Percentiles rank a stretch among this genome's conserved stretches.
Conservation (phyloP, 2,329 filamentous ascomycete genomes). For the Cercospora berteroae region DNA sequence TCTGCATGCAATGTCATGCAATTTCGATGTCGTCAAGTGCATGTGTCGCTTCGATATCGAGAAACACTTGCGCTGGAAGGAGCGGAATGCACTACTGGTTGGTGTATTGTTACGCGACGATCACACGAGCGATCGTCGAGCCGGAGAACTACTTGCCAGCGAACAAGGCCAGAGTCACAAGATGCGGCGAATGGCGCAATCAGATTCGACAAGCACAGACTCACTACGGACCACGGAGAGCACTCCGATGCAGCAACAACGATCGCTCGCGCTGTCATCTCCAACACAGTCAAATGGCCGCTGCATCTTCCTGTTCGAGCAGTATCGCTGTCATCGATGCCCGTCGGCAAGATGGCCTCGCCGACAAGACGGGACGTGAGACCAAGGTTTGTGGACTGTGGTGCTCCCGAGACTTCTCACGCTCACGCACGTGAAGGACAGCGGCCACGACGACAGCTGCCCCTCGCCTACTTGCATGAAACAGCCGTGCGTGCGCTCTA, state of each 20-base stretch:
- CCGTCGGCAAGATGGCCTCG: not conserved
- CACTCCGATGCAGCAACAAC: not conserved
- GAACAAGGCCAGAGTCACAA: not conserved
- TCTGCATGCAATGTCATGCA: slow-evolving; percentile 1
- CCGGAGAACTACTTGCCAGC: not conserved
- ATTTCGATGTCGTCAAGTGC: not conserved
- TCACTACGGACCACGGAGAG: not conserved
- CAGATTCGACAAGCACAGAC: not conserved
- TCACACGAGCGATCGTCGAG: not conserved
- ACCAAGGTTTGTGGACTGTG: not conserved
- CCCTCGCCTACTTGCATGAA: not conserved
- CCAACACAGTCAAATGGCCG: not conserved
- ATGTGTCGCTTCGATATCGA: not conserved
- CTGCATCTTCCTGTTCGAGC: not conserved
- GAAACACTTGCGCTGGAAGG: no score
- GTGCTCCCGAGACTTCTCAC: not conserved
- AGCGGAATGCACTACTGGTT: not conserved
- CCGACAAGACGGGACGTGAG: not conserved
- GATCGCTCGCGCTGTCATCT: not conserved
- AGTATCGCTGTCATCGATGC: not conserved
- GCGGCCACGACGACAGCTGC: not conserved
- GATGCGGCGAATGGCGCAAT: slow-evolving; percentile 2
- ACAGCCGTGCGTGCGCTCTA: not conserved
- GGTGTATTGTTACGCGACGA: not conserved
- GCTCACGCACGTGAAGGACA: no score